phyloP scores from a whole-genome alignment of 176 grass and related monocot species.

The Oryza brachyantha region DNA sequence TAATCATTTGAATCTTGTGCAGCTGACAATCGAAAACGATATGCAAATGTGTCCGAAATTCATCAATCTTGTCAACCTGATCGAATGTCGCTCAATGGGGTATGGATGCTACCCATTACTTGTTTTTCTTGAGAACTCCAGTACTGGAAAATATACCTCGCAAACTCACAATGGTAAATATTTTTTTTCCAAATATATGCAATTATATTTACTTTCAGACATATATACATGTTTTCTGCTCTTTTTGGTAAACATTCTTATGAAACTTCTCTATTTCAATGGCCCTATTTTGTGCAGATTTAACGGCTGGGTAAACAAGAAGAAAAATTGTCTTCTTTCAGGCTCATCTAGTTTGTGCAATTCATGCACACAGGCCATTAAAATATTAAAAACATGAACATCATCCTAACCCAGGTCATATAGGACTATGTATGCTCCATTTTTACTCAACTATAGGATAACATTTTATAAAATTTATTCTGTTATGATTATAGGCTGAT shows the following conservation, averaged over 20 bases:
- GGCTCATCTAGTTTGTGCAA: too few species aligned
- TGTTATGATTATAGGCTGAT: background rate
- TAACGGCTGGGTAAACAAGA: background rate
- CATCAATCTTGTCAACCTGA: slow-evolving; percentile 35
- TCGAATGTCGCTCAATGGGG: background rate
- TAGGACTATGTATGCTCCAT: background rate
- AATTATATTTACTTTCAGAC: too few species aligned
- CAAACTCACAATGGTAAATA: background rate
- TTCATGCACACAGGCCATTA: too few species aligned
- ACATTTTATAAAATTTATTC: background rate
- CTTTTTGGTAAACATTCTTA: background rate
- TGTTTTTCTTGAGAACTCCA: slow-evolving; percentile 37
- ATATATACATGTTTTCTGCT: background rate
- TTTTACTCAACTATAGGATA: background rate
- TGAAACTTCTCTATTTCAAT: background rate
- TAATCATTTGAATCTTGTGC: slow-evolving; percentile 5
- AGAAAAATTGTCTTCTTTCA: background rate
- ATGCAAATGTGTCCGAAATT: slow-evolving; percentile 7
- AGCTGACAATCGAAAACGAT: background rate
- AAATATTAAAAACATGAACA: background rate
- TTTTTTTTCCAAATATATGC: background rate
- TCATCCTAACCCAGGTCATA: background rate
- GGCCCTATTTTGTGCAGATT: background rate
- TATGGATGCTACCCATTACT: background rate
- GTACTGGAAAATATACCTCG: slow-evolving; percentile 13